Evolutionary conservation across 352 stramenopile genomes (phyloP).

Genomic region (Globisporangium okanoganense): DNA sequence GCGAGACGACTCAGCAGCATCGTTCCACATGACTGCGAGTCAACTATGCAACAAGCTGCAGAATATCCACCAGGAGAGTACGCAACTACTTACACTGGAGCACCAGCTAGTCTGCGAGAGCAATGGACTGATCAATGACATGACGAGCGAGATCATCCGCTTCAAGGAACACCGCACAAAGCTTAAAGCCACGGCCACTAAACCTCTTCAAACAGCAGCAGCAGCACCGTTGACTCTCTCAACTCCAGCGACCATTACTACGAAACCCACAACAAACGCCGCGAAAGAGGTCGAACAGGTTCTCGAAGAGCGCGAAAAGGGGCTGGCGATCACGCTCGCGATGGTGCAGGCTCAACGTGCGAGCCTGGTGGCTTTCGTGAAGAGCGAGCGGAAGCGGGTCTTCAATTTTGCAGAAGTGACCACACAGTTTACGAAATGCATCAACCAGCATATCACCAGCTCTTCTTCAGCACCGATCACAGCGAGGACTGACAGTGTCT

Average conservation of each 20-base stretch:
- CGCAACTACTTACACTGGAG: slow-evolving; percentile 62
- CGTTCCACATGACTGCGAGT: slow-evolving; percentile 72
- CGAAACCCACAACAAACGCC: background rate
- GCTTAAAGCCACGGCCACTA: slow-evolving; percentile 24
- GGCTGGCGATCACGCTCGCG: slow-evolving; percentile 60
- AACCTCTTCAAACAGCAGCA: background rate
- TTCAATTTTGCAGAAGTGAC: slow-evolving; percentile 54
- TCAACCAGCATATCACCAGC: slow-evolving; percentile 28
- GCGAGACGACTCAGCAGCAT: slow-evolving; percentile 63
- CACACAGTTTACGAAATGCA: slow-evolving; percentile 50
- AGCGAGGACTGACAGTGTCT: background rate
- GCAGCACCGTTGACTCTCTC: background rate
- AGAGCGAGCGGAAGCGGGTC: slow-evolving; percentile 59
- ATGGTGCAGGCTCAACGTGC: slow-evolving; percentile 62
- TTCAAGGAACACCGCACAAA: slow-evolving; percentile 51
- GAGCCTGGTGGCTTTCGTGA: slow-evolving; percentile 47
- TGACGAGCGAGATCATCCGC: slow-evolving; percentile 54
- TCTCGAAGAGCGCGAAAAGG: slow-evolving; percentile 77
- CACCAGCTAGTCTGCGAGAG: slow-evolving; percentile 56
- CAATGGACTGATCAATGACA: slow-evolving; percentile 64
- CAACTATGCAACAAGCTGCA: slow-evolving; percentile 79
- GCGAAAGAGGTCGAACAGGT: slow-evolving; percentile 63
- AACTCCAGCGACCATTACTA: background rate
- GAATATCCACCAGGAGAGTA: slow-evolving; percentile 74
- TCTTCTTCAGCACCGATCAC: slow-evolving; percentile 1